Conservation (phyloP, 495 filamentous ascomycete species). For the Pyrenula massariospora region DNA sequence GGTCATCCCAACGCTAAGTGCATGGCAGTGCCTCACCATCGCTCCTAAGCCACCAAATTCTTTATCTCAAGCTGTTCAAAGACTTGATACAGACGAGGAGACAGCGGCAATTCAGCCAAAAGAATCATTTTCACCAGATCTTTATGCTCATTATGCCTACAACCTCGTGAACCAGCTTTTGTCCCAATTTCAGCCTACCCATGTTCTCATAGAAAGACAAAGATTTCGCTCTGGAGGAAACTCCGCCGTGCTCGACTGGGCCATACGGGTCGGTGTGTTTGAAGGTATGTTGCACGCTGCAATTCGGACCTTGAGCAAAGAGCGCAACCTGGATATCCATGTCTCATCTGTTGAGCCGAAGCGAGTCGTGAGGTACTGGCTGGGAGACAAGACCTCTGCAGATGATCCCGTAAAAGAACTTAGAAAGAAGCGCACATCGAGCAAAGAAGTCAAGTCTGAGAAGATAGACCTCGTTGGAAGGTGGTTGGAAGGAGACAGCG, state of each 20-base stretch:
- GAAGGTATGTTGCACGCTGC: conserved; percentile 80
- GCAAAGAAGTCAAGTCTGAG: conserved; percentile 37
- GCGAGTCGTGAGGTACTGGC: conserved; percentile 29
- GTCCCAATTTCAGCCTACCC: conserved; percentile 41
- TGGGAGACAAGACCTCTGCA: conserved; percentile 7
- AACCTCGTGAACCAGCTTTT: conserved; percentile 41
- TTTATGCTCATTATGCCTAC: conserved; percentile 52
- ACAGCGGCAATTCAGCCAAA: conserved; percentile 3
- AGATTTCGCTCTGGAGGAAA: conserved; percentile 63
- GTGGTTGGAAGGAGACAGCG: conserved; percentile 30
- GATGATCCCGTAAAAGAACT: conserved; percentile 12
- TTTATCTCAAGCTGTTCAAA: background rate
- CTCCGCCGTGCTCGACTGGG: conserved; percentile 72
- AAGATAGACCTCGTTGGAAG: conserved; percentile 54
- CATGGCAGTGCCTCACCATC: conserved; percentile 24
- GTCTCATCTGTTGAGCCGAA: conserved; percentile 28
- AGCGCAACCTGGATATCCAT: conserved; percentile 21
- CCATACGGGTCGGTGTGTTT: conserved; percentile 76
- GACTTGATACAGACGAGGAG: background rate
- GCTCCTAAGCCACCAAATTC: conserved; percentile 9
- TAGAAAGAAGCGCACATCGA: conserved; percentile 12
- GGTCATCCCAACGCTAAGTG: conserved; percentile 12
- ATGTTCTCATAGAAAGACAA: conserved; percentile 82
- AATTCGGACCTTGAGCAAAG: conserved; percentile 41
- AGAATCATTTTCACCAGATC: conserved; percentile 42